Base-by-base conservation (phyloP, 257 asterid species). In the Solanum gracilifrons region DNA sequence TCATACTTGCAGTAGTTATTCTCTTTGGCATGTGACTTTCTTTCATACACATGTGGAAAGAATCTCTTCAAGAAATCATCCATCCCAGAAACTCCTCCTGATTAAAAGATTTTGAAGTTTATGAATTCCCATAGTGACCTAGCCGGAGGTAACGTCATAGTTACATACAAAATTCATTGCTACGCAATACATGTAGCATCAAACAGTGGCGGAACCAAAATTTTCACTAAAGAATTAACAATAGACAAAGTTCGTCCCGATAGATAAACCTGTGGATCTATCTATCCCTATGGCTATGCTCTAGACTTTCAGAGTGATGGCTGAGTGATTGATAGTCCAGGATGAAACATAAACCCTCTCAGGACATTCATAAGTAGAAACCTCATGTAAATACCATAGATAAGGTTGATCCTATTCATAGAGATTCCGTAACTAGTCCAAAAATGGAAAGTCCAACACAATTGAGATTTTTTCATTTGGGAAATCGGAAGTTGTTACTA, bases 71-170 rank as follows among this genome's bases (percentile, higher is more conserved):
- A 71, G 79, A 94, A 94, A 33, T 91, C 93, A 86, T 94, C 94
- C 95, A 93, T 94, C 2, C 92, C 87, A 9, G 93, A 92, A 29
- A 94, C 94, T 41, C 95, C 96, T 4, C 95, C 96, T 93, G 90
- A 82, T 82, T 46, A 43, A 80, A 79, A 36, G 3, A 71, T 68
- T 29, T 69, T 69, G 36, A 68, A 13, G 10, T 27, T 66, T 27
- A 12, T 27, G 35, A 66, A 66, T 66, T 66, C 9, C 35, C 5
- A 25, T 27, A 2, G 7, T 6, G 15, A 66, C 0, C 2, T 66
- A 62, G 31, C 1, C 6, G 16, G 7, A 10, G 71, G 7, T 62
- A 62, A 31, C 32, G 2, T 12, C 29, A 64, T 64, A 64, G 9
- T 62, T 66, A 6, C 9, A 13, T 68, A 68, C 36, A 68, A 1